These are phyloP conservation scores for Lomentospora prolificans DNA, from an alignment of 2,329 filamentous ascomycete genomes.

Conservation along the genomic window DNA sequence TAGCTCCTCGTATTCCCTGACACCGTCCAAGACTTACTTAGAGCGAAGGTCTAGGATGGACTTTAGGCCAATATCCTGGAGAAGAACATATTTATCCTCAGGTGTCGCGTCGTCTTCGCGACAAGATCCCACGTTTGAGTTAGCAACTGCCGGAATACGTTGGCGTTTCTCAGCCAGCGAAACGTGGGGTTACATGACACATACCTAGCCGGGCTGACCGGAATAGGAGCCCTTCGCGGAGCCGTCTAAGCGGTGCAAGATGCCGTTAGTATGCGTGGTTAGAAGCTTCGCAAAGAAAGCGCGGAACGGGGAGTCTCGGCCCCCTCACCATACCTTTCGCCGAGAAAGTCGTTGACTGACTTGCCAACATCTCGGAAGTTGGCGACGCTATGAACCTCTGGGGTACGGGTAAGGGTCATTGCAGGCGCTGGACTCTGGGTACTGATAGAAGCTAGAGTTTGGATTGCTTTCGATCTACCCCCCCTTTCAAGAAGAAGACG, in stretches of 20 bases:
- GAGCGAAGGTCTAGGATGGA: conserved; percentile 74
- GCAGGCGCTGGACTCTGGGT: no score
- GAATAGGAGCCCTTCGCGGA: conserved; percentile 56
- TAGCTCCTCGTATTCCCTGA: not conserved
- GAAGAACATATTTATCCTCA: conserved; percentile 50
- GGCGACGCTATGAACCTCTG: conserved; percentile 32
- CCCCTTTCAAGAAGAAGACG: no score
- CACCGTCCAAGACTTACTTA: conserved; percentile 39
- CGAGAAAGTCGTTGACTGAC: conserved; percentile 51
- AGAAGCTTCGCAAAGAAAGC: not conserved
- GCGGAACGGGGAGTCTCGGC: no score
- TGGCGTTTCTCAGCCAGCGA: not conserved
- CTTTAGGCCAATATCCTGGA: conserved; percentile 51
- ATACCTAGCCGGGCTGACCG: conserved; percentile 55
- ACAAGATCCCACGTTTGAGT: not conserved
- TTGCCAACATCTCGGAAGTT: conserved; percentile 72
- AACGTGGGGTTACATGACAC: conserved; percentile 5
- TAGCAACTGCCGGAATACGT: not conserved
- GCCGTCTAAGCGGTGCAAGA: conserved; percentile 20
- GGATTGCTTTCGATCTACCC: not conserved
- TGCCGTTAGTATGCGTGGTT: conserved; percentile 3
- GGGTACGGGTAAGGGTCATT: not conserved
- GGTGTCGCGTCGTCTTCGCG: conserved; percentile 59
- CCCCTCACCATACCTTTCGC: conserved; percentile 40
- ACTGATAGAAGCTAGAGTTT: no score